phyloP scores from a whole-genome alignment of 495 filamentous ascomycete genomes.

The Podospora sp. region DNA sequence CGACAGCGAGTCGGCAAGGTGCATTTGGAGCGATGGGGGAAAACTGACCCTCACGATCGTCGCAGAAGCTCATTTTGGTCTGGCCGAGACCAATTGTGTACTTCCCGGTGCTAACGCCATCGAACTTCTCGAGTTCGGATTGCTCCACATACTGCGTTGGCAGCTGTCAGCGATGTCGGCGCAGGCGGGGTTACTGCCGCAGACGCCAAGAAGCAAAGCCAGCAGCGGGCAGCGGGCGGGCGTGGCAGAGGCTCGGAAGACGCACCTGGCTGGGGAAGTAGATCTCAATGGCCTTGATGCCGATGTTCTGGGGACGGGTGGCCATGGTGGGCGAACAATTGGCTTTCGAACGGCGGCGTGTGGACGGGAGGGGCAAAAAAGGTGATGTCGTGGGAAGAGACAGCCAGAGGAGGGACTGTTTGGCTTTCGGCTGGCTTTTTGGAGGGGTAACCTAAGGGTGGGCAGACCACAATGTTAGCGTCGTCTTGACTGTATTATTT shows the following conservation, averaged over 20 bases:
- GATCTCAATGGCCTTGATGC: constrained; percentile 99
- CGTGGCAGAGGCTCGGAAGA: constrained; percentile 16
- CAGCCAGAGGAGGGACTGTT: constrained; percentile 17
- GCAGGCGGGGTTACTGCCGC: constrained; percentile 3
- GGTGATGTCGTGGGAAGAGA: constrained; percentile 25
- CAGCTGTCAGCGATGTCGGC: constrained; percentile 37
- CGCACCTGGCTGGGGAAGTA: constrained; percentile 96
- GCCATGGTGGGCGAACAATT: constrained; percentile 65
- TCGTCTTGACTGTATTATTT: constrained; percentile 20
- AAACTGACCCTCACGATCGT: constrained; percentile 90
- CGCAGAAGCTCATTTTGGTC: constrained; percentile 99
- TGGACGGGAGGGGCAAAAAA: constrained; percentile 22
- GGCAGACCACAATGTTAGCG: constrained; percentile 28
- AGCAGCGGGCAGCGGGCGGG: not conserved
- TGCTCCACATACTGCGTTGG: constrained; percentile 89
- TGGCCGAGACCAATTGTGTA: constrained; percentile 99
- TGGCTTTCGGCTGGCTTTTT: constrained; percentile 23
- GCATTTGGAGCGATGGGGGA: constrained; percentile 11
- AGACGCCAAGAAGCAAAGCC: not conserved
- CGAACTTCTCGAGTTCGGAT: constrained; percentile 93
- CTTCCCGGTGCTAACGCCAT: constrained; percentile 91
- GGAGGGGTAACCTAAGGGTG: constrained; percentile 24
- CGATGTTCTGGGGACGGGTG: constrained; percentile 89
- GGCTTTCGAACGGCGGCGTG: constrained; percentile 17
- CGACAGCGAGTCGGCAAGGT: not conserved